phyloP scores from a whole-genome alignment of 2,329 filamentous ascomycete genomes.

The Didymella pomorum region DNA sequence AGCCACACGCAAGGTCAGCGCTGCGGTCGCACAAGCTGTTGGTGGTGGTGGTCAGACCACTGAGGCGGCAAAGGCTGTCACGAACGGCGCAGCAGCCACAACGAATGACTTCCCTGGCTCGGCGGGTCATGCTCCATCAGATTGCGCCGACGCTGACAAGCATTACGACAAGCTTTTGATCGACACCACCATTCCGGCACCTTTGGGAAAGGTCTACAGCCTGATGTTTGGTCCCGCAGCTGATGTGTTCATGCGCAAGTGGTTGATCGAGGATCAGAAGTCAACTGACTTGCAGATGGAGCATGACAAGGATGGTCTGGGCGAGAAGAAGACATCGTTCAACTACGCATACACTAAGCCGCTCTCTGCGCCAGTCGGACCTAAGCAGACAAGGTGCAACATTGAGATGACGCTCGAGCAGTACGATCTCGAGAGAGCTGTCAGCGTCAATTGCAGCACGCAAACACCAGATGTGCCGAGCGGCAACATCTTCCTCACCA shows the following conservation, averaged over 20 bases:
- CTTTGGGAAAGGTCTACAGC: constrained; percentile 89
- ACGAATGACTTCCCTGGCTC: constrained; percentile 82
- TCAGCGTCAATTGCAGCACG: constrained; percentile 82
- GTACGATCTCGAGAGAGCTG: constrained; percentile 85
- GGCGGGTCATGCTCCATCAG: constrained; percentile 80
- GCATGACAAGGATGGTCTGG: constrained; percentile 78
- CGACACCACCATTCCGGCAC: constrained; percentile 85
- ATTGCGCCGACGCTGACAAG: constrained; percentile 78
- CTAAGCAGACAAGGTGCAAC: constrained; percentile 93
- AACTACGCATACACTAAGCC: constrained; percentile 92
- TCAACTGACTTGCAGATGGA: constrained; percentile 87
- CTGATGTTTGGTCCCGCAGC: constrained; percentile 86
- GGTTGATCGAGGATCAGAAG: constrained; percentile 86
- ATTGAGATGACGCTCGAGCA: constrained; percentile 84
- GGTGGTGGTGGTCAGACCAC: constrained; percentile 42
- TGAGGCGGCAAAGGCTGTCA: constrained; percentile 52
- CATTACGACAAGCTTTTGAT: constrained; percentile 88
- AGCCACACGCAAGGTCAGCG: constrained; percentile 72
- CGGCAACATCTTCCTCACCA: constrained; percentile 88
- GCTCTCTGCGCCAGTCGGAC: constrained; percentile 81
- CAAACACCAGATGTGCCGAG: constrained; percentile 95
- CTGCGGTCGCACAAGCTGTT: constrained; percentile 53
- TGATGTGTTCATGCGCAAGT: constrained; percentile 82
- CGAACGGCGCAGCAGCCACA: constrained; percentile 52
- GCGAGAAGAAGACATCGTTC: constrained; percentile 76